Percentiles rank a stretch among this genome's conserved stretches.
phyloP scores from a whole-genome alignment of 192 early-diverging fungal genomes.

The Oehlia diaphana region DNA sequence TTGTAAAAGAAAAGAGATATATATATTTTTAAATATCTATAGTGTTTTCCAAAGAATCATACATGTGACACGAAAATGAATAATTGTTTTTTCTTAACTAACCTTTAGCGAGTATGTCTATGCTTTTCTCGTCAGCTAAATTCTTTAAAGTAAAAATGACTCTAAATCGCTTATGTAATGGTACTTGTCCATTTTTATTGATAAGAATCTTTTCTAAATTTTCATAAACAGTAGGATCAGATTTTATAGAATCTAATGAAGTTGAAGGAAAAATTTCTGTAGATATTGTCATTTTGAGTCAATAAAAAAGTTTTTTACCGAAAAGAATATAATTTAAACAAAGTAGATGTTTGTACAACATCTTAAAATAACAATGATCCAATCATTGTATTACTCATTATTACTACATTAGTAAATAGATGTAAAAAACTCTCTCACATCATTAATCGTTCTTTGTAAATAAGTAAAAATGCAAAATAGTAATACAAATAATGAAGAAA shows the following conservation, averaged over 20 bases:
- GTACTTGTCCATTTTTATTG: constrained; percentile 56
- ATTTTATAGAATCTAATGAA: neutral
- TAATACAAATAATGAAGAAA: constrained; percentile 23
- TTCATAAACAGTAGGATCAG: constrained; percentile 46
- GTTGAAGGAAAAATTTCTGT: neutral
- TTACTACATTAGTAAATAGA: too few relatives aligned
- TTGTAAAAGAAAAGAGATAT: too few relatives aligned
- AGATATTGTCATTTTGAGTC: neutral
- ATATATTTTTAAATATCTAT: too few relatives aligned
- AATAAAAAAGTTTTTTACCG: neutral
- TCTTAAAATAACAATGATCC: too few relatives aligned
- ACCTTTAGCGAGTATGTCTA: constrained; percentile 85
- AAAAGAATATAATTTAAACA: too few relatives aligned
- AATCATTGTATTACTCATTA: too few relatives aligned
- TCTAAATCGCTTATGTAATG: constrained; percentile 87
- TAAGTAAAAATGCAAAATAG: neutral
- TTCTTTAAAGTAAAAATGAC: constrained; percentile 92
- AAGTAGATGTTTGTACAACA: too few relatives aligned
- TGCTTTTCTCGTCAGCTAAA: constrained; percentile 66
- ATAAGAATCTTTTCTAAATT: constrained; percentile 65
- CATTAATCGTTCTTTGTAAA: neutral
- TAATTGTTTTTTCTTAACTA: neutral
- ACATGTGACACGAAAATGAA: neutral
- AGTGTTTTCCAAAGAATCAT: too few relatives aligned
- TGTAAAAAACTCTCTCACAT: too few relatives aligned